phyloP scores from a whole-genome alignment of 2,329 filamentous ascomycete genomes.

The Colletotrichum destructivum region DNA sequence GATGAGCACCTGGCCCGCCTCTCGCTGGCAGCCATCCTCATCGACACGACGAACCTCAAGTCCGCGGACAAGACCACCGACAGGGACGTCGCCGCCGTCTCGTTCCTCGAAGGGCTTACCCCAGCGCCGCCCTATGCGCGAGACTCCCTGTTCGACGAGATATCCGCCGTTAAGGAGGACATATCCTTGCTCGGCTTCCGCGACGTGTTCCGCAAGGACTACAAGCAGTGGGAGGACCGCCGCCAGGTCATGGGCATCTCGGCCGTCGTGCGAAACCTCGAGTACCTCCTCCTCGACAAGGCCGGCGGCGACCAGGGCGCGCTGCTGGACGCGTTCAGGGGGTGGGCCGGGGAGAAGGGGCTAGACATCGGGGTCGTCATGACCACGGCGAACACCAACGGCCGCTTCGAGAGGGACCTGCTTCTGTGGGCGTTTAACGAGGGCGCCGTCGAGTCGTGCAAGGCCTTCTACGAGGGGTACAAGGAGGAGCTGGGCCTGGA shows the following conservation, averaged over 20 bases:
- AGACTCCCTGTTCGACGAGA: conserved; percentile 69
- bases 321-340: conserved; percentile 64
- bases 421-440: conserved; percentile 75
- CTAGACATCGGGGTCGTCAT: conserved; percentile 78
- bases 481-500: conserved; percentile 69
- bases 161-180: conserved; percentile 77
- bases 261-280: conserved; percentile 74
- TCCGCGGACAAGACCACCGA: conserved; percentile 76
- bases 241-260: conserved; percentile 70
- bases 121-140: conserved; percentile 63
- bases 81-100: conserved; percentile 71
- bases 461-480: conserved; percentile 66
- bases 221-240: conserved; percentile 81
- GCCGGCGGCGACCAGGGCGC: conserved; percentile 58
- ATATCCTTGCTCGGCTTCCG: conserved; percentile 72
- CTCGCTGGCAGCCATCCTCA: conserved; percentile 78
- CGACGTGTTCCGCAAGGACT: conserved; percentile 85
- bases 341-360: conserved; percentile 69
- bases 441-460: conserved; percentile 64
- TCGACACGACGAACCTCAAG: conserved; percentile 79
- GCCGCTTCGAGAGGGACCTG: conserved; percentile 75
- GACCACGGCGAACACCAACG: conserved; percentile 73
- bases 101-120: conserved; percentile 66
- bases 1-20: conserved; percentile 76
- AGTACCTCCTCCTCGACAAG: conserved; percentile 71